A percentile compares a stretch with the other conserved stretches of the same genome.
These are phyloP conservation scores for Arabidopsis hybrid DNA, from an alignment of 441 rosid species.

Conservation along the genomic window DNA sequence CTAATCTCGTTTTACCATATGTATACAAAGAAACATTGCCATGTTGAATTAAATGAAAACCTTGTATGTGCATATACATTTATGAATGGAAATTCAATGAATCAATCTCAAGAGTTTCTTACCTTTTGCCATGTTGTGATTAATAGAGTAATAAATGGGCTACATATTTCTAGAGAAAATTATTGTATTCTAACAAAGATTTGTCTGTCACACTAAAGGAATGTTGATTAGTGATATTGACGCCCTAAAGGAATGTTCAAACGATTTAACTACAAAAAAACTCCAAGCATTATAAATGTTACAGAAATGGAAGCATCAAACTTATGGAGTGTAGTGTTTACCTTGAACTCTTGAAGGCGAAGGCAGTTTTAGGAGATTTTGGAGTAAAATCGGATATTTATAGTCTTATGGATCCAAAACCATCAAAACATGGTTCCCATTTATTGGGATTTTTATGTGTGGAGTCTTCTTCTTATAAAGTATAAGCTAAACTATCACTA, in stretches of 20 bases:
- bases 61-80: slow-evolving; percentile 3
- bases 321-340: slow-evolving; percentile 12
- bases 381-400: neutral
- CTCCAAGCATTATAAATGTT: no score
- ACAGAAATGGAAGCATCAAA: slow-evolving; percentile 1
- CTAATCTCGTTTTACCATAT: slow-evolving; percentile 39
- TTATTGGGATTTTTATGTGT: no score
- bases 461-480: neutral
- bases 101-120: neutral
- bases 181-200: no score
- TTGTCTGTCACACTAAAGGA: neutral
- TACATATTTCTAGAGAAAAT: neutral
- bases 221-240: slow-evolving; percentile 1
- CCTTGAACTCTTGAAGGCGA: slow-evolving; percentile 6
- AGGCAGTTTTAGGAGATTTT: neutral
- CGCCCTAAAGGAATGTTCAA: neutral
- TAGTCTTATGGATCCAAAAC: no score
- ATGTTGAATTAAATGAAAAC: slow-evolving; percentile 6
- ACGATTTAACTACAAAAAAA: neutral
- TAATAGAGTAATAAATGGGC: slow-evolving; percentile 12
- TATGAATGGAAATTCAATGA: neutral
- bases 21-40: slow-evolving; percentile 21
- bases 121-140: neutral
- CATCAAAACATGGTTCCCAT: neutral
- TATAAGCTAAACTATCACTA: neutral